These are phyloP conservation scores for Nissolia schottii DNA, from an alignment of 306 rosid species.

Conservation along the genomic window DNA sequence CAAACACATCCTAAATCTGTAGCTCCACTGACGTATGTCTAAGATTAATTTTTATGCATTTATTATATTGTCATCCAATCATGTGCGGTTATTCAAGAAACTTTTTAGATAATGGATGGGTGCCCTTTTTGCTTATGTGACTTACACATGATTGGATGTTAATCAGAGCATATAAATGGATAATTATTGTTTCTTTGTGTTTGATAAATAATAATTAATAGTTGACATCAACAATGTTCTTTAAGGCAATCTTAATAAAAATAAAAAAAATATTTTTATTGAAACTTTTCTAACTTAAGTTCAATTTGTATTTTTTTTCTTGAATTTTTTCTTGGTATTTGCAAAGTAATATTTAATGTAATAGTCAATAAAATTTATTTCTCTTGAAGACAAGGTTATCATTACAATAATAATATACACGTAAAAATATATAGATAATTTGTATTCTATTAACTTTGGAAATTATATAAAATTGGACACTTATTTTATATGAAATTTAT, in stretches of 20 bases:
- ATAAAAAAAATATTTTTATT: neutral
- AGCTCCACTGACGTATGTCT: too few species aligned
- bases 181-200: neutral
- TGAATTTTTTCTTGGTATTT: neutral
- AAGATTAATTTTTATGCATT: too few species aligned
- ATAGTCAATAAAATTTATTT: neutral
- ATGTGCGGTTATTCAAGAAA: too few species aligned
- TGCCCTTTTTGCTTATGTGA: too few species aligned
- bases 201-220: neutral
- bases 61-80: too few species aligned
- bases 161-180: too few species aligned
- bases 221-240: neutral
- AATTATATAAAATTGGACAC: neutral
- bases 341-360: neutral
- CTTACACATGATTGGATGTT: too few species aligned
- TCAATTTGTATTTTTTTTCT: too few species aligned
- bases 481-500: too few species aligned
- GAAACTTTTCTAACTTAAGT: neutral
- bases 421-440: neutral
- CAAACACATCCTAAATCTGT: too few species aligned
- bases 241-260: neutral
- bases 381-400: neutral
- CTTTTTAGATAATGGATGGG: too few species aligned
- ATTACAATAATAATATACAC: neutral
- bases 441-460: neutral